These are phyloP conservation scores for Umbelopsis ramanniana DNA, from an alignment of 192 early-diverging fungal species.

Conservation along the genomic window DNA sequence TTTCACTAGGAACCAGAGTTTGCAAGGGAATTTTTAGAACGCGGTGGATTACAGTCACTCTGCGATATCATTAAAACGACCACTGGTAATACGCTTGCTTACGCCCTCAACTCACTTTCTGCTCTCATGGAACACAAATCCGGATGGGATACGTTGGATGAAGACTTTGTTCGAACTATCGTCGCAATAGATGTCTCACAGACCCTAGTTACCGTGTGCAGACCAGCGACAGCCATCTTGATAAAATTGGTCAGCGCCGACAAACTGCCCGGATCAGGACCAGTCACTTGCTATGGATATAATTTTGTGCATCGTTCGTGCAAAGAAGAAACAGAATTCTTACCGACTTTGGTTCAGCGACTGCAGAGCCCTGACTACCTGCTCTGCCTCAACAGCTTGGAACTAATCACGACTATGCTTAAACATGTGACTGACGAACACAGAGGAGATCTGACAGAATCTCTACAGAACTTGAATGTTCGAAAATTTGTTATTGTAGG, in stretches of 20 bases:
- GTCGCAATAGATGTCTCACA: conserved; percentile 62
- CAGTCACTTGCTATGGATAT: conserved; percentile 51
- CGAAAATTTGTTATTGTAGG: conserved; percentile 52
- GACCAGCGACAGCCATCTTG: conserved; percentile 73
- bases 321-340: conserved; percentile 43
- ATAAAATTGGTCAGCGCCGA: conserved; percentile 62
- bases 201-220: conserved; percentile 69
- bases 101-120: conserved; percentile 65
- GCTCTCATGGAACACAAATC: conserved; percentile 71
- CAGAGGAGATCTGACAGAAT: conserved; percentile 48
- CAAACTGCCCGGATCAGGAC: conserved; percentile 5
- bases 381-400: conserved; percentile 65
- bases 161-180: conserved; percentile 57
- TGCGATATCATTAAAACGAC: conserved; percentile 62
- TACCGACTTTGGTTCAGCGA: conserved; percentile 60
- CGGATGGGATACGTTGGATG: conserved; percentile 61
- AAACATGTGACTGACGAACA: conserved; percentile 62
- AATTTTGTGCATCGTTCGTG: conserved; percentile 58
- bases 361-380: conserved; percentile 63
- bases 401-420: conserved; percentile 65
- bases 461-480: conserved; percentile 56
- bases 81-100: conserved; percentile 70
- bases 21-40: conserved; percentile 61
- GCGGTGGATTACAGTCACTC: conserved; percentile 58
- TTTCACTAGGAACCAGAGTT: conserved; percentile 64